Base-by-base conservation (phyloP, 768 basidiomycete genomes). In the Boletus edulis region DNA sequence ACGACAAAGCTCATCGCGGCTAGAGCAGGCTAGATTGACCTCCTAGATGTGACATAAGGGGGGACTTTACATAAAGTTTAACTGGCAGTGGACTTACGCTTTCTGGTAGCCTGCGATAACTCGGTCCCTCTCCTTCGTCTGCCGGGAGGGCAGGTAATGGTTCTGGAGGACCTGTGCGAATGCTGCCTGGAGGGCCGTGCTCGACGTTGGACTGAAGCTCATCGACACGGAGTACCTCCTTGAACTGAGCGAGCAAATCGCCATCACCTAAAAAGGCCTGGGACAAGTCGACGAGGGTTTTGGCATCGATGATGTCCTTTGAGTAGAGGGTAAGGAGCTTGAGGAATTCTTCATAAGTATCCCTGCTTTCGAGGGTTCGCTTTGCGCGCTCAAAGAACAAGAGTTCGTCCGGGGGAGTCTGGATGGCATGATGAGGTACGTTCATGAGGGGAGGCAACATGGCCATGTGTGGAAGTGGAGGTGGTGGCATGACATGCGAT, bases 311-410 rank as follows among this genome's bases (percentile, higher is more conserved):
- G 62, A 98, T 86, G 55, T 97, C 94, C 63, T 87, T 89, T 15
- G 91, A 87, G 72, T 90, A 99, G 46, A 98, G 78, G 67, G 85
- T 89, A 49, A 98, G 80, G 27, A 98, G 78, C 74, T 96, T 98
- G 64, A 98, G 76, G 72, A 98, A 98, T 62, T 98, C 96, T 63
- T 97, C 94, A 63, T 91, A 93, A 37, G 84, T 79, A 49, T 89
- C 89, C 56, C 83, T 80, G 68, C 77, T 82, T 66, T 91, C 91
- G 9, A 93, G 72, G 0, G 84, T 76, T 60, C 85, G 87, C 72
- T 90, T 96, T 59, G 94, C 91, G 40, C 91, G 85, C 66, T 98
- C 97, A 67, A 98, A 98, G 79, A 98, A 98, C 13, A 89, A 76
- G 32, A 94, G 81, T 65, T 97, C 94, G 56, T 92, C 89, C 12